Evolutionary conservation across 768 basidiomycete species (phyloP).

Genomic region (Pleurotus tuoliensis): DNA sequence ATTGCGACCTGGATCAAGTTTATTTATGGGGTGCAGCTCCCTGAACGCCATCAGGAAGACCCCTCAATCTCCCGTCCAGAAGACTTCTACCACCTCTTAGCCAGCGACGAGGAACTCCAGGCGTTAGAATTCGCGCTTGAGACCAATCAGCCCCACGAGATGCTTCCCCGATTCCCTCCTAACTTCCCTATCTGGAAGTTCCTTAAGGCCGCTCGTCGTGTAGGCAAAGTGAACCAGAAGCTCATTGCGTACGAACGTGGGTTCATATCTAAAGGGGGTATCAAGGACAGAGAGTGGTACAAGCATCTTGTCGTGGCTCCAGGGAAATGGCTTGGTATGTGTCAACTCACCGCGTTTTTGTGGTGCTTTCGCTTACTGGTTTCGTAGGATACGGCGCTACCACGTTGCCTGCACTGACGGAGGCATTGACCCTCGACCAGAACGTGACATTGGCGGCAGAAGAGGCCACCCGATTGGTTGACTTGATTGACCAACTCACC

Average conservation of each 20-base stretch:
- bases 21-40: conserved; percentile 33
- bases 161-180: conserved; percentile 15
- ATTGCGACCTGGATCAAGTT: conserved; percentile 32
- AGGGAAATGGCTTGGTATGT: conserved; percentile 71
- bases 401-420: conserved; percentile 57
- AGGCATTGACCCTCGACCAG: conserved; percentile 51
- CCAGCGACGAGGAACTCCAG: conserved; percentile 3
- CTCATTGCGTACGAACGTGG: conserved; percentile 69
- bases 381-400: conserved; percentile 53
- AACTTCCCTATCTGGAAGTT: conserved; percentile 40
- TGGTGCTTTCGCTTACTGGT: not conserved
- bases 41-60: not conserved
- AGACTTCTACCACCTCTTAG: not conserved
- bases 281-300: conserved; percentile 83
- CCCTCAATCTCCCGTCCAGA: too few relatives aligned
- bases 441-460: conserved; percentile 39
- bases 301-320: conserved; percentile 82
- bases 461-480: conserved; percentile 41
- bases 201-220: conserved; percentile 53
- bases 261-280: conserved; percentile 73
- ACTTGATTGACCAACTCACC: conserved; percentile 22
- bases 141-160: conserved; percentile 4
- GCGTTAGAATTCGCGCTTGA: not conserved
- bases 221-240: conserved; percentile 61
- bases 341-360: conserved; percentile 14